phyloP scores from a whole-genome alignment of 2,329 filamentous ascomycete species.

The Cylindrodendrum hubeiense region DNA sequence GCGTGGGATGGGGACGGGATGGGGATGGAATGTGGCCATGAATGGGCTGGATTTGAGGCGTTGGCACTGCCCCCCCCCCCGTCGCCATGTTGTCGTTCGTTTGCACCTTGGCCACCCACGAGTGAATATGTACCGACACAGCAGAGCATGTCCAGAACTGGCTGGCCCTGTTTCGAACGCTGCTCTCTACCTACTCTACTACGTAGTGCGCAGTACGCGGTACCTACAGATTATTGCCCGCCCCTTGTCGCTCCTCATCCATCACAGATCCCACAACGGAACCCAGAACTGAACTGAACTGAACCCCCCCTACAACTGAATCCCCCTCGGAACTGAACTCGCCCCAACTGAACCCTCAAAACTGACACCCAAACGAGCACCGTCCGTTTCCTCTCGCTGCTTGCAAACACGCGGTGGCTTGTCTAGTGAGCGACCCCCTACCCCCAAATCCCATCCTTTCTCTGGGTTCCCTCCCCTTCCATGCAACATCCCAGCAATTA shows the following conservation, averaged over 20 bases:
- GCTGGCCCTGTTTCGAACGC: not conserved
- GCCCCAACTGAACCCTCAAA: not conserved
- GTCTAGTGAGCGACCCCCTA: no score
- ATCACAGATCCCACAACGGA: not conserved
- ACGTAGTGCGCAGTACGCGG: no score
- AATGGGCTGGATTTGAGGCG: not conserved
- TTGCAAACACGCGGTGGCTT: no score
- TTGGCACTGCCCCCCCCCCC: not conserved
- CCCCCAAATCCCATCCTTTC: not conserved
- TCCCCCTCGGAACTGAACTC: no score
- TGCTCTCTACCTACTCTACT: no score
- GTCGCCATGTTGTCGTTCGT: not conserved
- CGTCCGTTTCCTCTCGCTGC: no score
- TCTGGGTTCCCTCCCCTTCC: constrained; percentile 8
- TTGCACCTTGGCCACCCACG: not conserved
- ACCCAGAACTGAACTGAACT: not conserved
- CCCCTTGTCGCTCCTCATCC: not conserved
- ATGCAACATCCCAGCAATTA: constrained; percentile 17
- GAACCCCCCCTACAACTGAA: no score
- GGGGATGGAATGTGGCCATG: constrained; percentile 1
- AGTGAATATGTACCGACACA: no score
- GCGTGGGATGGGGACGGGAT: not conserved
- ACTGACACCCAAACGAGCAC: not conserved
- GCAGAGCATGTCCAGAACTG: no score
- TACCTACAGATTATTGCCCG: no score